These are phyloP conservation scores for Brassica napus DNA, from an alignment of 345 rosid species.

Conservation along the genomic window Da-Ae NC_063434.1:19864001-19864500, in stretches of 20 bases:
- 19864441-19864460: constrained; percentile 9
- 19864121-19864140: constrained; percentile 2
- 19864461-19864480: background rate
- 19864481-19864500: background rate
- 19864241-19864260: constrained; percentile 1
- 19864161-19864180: constrained; percentile 21
- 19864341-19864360: background rate
- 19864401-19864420: background rate
- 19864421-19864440: background rate
- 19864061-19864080: constrained; percentile 5
- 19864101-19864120: constrained; percentile 20
- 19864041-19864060: background rate
- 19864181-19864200: background rate
- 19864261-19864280: constrained; percentile 1
- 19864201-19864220: constrained; percentile 20
- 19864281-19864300: background rate
- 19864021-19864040: background rate
- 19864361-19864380: background rate
- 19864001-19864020: too few relatives aligned
- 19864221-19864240: constrained; percentile 1
- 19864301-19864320: background rate
- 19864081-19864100: background rate
- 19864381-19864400: background rate
- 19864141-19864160: constrained; percentile 15
- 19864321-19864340: background rate